phyloP scores from a whole-genome alignment of 2,329 filamentous ascomycete species.

The Gyromitra esculenta region DNA sequence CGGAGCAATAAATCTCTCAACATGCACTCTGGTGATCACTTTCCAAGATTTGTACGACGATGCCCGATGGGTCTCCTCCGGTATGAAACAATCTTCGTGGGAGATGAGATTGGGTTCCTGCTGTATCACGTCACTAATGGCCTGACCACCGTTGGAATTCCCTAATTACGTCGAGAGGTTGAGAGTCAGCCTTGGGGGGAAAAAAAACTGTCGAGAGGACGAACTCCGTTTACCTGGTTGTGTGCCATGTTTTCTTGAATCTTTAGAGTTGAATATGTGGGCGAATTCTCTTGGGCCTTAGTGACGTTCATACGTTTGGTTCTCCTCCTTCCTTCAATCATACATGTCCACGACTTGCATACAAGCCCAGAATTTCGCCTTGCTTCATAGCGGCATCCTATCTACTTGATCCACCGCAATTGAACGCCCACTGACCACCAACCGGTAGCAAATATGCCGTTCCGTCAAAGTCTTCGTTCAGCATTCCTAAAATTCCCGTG shows the following conservation, averaged over 20 bases:
- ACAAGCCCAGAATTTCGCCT: neutral
- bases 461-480: conserved; percentile 28
- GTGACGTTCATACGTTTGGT: neutral
- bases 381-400: neutral
- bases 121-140: conserved; percentile 20
- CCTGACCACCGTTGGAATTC: neutral
- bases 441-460: conserved; percentile 26
- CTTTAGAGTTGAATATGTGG: neutral
- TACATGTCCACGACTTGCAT: conserved; percentile 14
- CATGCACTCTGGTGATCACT: neutral
- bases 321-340: neutral
- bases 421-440: neutral
- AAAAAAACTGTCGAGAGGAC: neutral
- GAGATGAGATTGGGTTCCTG: neutral
- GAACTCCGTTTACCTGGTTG: conserved; percentile 24
- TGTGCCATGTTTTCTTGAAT: conserved; percentile 1
- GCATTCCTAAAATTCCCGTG: conserved; percentile 39
- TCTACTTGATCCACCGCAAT: neutral
- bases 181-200: neutral
- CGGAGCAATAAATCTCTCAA: conserved; percentile 20
- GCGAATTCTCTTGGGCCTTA: neutral
- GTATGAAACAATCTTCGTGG: neutral
- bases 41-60: conserved; percentile 16
- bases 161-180: neutral
- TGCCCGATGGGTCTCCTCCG: neutral